Base-by-base conservation (phyloP, 139 green algal genomes). In the Chlorella sp. region DNA sequence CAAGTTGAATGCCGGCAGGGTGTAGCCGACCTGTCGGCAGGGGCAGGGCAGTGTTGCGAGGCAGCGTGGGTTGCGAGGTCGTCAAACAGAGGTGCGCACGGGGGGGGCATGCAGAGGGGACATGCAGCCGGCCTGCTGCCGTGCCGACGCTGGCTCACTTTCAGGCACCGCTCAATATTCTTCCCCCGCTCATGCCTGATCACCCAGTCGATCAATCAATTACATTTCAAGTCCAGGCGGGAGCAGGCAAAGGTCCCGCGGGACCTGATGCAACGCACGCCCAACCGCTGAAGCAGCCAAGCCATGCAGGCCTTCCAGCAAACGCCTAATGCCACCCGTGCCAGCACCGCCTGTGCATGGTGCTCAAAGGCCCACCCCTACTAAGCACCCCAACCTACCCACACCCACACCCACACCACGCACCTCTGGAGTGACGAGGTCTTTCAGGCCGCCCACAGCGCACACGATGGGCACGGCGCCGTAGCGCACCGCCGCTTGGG, bases 381-480 rank as follows among this genome's bases (percentile, higher is more conserved):
- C n/a, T n/a, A n/a, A 57, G 57, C 73, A 34, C 1, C 5, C 60
- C 61, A 36, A 1, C n/a, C n/a, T n/a, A n/a, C n/a, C n/a, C n/a
- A n/a, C n/a, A n/a, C n/a, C n/a, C n/a, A n/a, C n/a, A n/a, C n/a
- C n/a, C n/a, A n/a, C n/a, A n/a, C n/a, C 15, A 40, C 88, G 32
- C 40, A 91, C 90, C 82, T 91, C 84, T 53, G 39, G 18, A 1
- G 79, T 81, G 18, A 97, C 89, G 3, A 97, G 86, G 88, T 99
- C 96, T 34, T 86, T 61, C 30, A 99, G 93, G 12, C 97, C 97
- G 0, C 96, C 97, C 1, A 94, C 93, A 0, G 93, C 86, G 7
- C 92, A 86, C 4, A 96, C 95, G 5, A 99, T 89, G 16, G 97
- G 96, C 24, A 98, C 81, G 1, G 95, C 90, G 42, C 96, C 96